Evolutionary conservation across 2,329 filamentous ascomycete species (phyloP).

Genomic region (Stagonosporopsis chrysanthemi): DNA sequence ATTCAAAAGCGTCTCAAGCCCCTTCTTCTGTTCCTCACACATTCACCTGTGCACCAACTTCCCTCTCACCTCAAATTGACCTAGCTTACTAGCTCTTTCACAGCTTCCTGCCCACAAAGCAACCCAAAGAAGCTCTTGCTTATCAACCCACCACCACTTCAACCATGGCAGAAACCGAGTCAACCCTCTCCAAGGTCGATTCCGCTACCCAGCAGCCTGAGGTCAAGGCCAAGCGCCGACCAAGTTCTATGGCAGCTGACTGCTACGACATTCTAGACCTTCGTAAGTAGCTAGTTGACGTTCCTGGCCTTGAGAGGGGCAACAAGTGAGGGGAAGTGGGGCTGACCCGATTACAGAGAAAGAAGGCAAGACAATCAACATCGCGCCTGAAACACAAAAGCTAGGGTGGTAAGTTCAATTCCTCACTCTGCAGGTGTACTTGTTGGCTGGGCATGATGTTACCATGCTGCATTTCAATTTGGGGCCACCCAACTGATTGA

Average conservation of each 20-base stretch:
- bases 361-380: slow-evolving; percentile 73
- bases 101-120: slow-evolving; percentile 16
- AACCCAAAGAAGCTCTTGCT: slow-evolving; percentile 16
- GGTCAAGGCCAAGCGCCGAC: slow-evolving; percentile 69
- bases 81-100: slow-evolving; percentile 28
- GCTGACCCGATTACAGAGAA: slow-evolving; percentile 66
- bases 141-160: slow-evolving; percentile 19
- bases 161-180: slow-evolving; percentile 60
- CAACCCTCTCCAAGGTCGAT: slow-evolving; percentile 83
- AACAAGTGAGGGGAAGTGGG: slow-evolving; percentile 37
- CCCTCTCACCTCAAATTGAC: slow-evolving; percentile 15
- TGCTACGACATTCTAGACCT: slow-evolving; percentile 86
- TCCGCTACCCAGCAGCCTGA: slow-evolving; percentile 79
- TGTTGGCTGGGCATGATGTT: neutral
- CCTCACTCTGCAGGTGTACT: slow-evolving; percentile 1
- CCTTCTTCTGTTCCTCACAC: slow-evolving; percentile 36
- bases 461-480: neutral
- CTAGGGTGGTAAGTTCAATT: slow-evolving; percentile 76
- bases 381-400: slow-evolving; percentile 84
- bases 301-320: slow-evolving; percentile 25
- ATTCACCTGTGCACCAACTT: slow-evolving; percentile 33
- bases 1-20: slow-evolving; percentile 40
- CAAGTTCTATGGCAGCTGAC: slow-evolving; percentile 75
- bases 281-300: slow-evolving; percentile 63
- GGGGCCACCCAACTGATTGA: slow-evolving; percentile 25